Percentiles rank a stretch among this genome's conserved stretches.
Evolutionary conservation across 2,329 filamentous ascomycete genomes (phyloP).

Genomic region (Byssochlamys sp.): DNA sequence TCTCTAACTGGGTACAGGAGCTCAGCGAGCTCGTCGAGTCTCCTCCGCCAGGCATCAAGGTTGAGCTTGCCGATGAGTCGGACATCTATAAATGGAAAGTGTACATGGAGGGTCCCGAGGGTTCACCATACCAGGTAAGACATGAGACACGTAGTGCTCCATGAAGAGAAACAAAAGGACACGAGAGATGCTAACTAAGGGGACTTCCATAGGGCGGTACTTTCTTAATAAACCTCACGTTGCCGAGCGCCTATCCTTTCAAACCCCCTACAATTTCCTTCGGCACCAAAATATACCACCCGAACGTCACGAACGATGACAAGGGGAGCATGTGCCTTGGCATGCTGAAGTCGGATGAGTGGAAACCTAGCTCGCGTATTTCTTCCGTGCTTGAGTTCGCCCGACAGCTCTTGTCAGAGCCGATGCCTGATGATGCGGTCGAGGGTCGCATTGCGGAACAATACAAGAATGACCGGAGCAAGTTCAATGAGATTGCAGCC

Average conservation of each 20-base stretch:
- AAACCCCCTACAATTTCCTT: conserved; percentile 74
- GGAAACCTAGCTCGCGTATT: conserved; percentile 81
- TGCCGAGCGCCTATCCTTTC: conserved; percentile 80
- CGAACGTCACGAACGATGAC: conserved; percentile 82
- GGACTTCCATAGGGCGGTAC: conserved; percentile 48
- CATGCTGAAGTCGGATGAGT: conserved; percentile 73
- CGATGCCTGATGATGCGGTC: conserved; percentile 80
- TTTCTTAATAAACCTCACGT: conserved; percentile 62
- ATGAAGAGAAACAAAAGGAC: not conserved
- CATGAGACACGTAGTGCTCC: conserved; percentile 17
- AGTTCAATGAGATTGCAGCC: conserved; percentile 65
- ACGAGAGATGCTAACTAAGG: not conserved
- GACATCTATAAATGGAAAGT: conserved; percentile 62
- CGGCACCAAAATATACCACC: conserved; percentile 86
- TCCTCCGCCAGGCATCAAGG: conserved; percentile 48
- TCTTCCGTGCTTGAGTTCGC: conserved; percentile 67
- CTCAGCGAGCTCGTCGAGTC: conserved; percentile 47
- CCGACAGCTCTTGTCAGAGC: conserved; percentile 63
- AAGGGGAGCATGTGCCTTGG: conserved; percentile 77
- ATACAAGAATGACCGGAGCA: conserved; percentile 57
- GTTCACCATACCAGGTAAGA: conserved; percentile 55
- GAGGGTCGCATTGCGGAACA: conserved; percentile 79
- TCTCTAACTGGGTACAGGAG: conserved; percentile 40
- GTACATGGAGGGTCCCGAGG: conserved; percentile 55
- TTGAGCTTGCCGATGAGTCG: conserved; percentile 51